A percentile compares a stretch with the other conserved stretches of the same genome.
phyloP scores from a whole-genome alignment of 441 rosid species.

The Kokia cookei region DNA sequence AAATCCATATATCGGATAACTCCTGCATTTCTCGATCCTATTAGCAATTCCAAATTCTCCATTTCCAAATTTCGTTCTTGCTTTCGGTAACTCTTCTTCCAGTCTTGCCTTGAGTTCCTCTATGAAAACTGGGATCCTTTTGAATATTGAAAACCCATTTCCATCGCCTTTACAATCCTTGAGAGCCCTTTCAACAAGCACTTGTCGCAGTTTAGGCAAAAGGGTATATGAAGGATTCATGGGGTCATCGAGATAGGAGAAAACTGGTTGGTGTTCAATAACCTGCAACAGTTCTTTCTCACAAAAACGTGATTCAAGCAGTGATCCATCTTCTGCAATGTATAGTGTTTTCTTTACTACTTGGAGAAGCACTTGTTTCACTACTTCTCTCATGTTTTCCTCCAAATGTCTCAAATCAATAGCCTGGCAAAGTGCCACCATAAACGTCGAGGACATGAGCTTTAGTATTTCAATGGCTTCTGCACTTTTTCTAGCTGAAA shows the following conservation, averaged over 20 bases:
- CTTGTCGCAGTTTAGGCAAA: slow-evolving; percentile 29
- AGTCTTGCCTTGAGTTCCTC: neutral
- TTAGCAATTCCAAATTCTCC: neutral
- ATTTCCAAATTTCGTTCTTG: neutral
- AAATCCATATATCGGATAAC: neutral
- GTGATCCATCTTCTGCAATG: slow-evolving; percentile 29
- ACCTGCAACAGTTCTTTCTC: slow-evolving; percentile 37
- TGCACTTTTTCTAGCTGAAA: slow-evolving; percentile 4
- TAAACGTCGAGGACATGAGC: slow-evolving; percentile 1
- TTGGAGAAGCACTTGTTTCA: slow-evolving; percentile 14
- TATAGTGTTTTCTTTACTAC: slow-evolving; percentile 23
- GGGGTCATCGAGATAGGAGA: slow-evolving; percentile 38
- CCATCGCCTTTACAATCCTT: slow-evolving; percentile 16
- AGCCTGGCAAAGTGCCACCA: slow-evolving; percentile 9
- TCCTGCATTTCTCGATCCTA: neutral
- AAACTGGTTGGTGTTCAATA: slow-evolving; percentile 31
- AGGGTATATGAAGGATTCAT: slow-evolving; percentile 28
- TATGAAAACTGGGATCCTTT: slow-evolving; percentile 24
- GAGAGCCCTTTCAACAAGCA: slow-evolving; percentile 24
- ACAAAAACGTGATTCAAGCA: slow-evolving; percentile 33
- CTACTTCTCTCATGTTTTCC: neutral
- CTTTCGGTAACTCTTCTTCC: neutral
- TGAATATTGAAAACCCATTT: slow-evolving; percentile 22
- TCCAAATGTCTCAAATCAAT: slow-evolving; percentile 4
- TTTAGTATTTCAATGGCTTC: slow-evolving; percentile 4